Evolutionary conservation across 495 filamentous ascomycete species (phyloP).

Genomic region (Neurospora tetraspora): DNA sequence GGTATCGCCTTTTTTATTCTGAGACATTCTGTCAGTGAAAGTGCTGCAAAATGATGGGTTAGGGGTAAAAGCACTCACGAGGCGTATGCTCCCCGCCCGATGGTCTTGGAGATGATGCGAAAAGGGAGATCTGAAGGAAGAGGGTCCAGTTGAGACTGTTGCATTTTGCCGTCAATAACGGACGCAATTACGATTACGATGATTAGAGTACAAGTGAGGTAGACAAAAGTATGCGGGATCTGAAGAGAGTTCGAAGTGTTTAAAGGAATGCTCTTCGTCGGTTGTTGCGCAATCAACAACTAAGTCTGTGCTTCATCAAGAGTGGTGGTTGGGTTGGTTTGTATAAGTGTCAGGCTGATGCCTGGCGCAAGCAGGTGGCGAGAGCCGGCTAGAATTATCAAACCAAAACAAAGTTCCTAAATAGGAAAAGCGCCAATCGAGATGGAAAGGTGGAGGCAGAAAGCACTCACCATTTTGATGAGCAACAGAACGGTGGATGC

Average conservation of each 20-base stretch:
- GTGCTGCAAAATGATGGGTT: not conserved
- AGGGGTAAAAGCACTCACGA: conserved; percentile 51
- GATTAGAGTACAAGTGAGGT: not conserved
- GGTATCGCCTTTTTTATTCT: conserved; percentile 94
- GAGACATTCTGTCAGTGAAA: conserved; percentile 2
- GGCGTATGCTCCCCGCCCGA: conserved; percentile 92
- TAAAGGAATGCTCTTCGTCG: not conserved
- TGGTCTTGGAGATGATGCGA: conserved; percentile 89
- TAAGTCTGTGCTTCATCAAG: not conserved
- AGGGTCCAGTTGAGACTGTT: conserved; percentile 81
- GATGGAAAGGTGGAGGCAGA: not conserved
- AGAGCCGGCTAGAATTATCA: not conserved
- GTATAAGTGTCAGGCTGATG: not conserved
- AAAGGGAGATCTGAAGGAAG: conserved; percentile 83
- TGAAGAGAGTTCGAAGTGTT: not conserved
- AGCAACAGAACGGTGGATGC: not conserved
- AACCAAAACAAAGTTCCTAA: not conserved
- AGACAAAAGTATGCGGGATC: not conserved
- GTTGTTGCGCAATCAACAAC: not conserved
- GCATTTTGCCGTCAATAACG: conserved; percentile 23
- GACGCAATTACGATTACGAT: not conserved
- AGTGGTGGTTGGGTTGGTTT: not conserved
- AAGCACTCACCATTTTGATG: conserved; percentile 13
- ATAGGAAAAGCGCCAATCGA: not conserved
- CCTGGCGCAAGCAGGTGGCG: not conserved